Percentiles rank a stretch among this genome's conserved stretches.
phyloP scores from a whole-genome alignment of 352 stramenopile genomes.

The Thalassiosira mediterranea region DNA sequence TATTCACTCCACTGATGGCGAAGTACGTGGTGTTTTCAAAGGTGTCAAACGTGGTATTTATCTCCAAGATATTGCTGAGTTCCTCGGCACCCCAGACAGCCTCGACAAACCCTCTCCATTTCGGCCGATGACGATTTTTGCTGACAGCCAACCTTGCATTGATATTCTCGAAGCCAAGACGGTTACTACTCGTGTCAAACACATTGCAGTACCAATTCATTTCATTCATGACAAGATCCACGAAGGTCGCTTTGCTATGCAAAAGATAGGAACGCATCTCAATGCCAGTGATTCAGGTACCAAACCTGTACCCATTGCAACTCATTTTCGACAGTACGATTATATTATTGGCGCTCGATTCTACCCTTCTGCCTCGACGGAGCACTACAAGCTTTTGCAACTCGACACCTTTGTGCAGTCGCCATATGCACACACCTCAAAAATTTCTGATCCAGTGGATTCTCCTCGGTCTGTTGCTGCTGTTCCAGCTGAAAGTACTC shows the following conservation, averaged over 20 bases:
- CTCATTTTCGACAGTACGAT: slow-evolving; percentile 11
- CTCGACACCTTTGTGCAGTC: background rate
- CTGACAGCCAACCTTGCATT: slow-evolving; percentile 22
- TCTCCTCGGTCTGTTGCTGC: background rate
- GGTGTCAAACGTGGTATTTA: slow-evolving; percentile 5
- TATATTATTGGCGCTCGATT: slow-evolving; percentile 21
- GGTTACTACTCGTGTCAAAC: slow-evolving; percentile 9
- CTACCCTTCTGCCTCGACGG: slow-evolving; percentile 9
- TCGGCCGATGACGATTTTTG: slow-evolving; percentile 15
- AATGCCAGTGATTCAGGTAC: slow-evolving; percentile 25
- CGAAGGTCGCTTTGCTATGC: background rate
- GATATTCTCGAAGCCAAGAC: slow-evolving; percentile 13
- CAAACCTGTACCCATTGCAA: slow-evolving; percentile 8
- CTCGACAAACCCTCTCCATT: background rate
- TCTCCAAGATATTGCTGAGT: slow-evolving; percentile 5
- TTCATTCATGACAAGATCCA: slow-evolving; percentile 12
- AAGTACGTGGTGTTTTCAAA: slow-evolving; percentile 1
- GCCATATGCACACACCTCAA: background rate
- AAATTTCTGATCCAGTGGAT: too few species aligned
- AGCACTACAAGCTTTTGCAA: slow-evolving; percentile 20
- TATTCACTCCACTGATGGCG: slow-evolving; percentile 15
- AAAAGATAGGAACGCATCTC: slow-evolving; percentile 14
- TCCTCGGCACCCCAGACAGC: background rate
- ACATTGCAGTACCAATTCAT: slow-evolving; percentile 5
- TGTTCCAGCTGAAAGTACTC: background rate